Base-by-base conservation (phyloP, 148 eudicot genomes). In the Dianthus caryophyllus region DNA sequence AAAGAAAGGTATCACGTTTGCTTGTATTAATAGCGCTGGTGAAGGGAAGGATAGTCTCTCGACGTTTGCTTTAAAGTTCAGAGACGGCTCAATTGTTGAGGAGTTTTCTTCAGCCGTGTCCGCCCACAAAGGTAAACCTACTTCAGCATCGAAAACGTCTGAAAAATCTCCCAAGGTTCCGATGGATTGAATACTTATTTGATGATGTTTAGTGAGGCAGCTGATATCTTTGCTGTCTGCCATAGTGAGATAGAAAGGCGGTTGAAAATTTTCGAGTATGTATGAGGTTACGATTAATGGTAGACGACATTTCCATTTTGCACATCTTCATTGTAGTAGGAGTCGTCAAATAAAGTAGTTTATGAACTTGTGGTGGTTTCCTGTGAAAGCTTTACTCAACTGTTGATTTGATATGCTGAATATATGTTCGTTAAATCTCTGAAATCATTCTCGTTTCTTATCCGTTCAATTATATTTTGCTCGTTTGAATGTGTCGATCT, bases 41-140 rank as follows among this genome's bases (percentile, higher is more conserved):
- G 99, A 95, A 64, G 93, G 83, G 58, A 87, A 88, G 55, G 85
- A 83, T 14, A 80, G 89, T 22, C 81, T 95, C 49, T 78, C 88
- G 20, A 90, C 99, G n/a, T 81, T 86, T 74, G 99, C 97, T 9
- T 69, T 95, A 75, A 95, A 95, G 84, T 90, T 95, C 73, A 95
- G 79, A 78, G 99, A 95, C 62, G 80, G 68, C 68, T 81, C 88
- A 5, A 61, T 84, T 6, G 88, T 81, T 49, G 99, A 88, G 50
- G 87, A 87, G 33, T 95, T 95, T 71, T 79, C 73, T 58, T 73
- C 86, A 1, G 80, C 67, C 17, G 96, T 90, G 26, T 64, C 76
- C 17, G 87, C 78, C 49, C 81, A 88, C 73, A 90, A 85, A 73
- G 86, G 70, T 49, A 77, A 74, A 72, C 68, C 80, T 1, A 24